These are phyloP conservation scores for Exophiala viscosa DNA, from an alignment of 2,329 filamentous ascomycete species.

Conservation along the genomic window DNA sequence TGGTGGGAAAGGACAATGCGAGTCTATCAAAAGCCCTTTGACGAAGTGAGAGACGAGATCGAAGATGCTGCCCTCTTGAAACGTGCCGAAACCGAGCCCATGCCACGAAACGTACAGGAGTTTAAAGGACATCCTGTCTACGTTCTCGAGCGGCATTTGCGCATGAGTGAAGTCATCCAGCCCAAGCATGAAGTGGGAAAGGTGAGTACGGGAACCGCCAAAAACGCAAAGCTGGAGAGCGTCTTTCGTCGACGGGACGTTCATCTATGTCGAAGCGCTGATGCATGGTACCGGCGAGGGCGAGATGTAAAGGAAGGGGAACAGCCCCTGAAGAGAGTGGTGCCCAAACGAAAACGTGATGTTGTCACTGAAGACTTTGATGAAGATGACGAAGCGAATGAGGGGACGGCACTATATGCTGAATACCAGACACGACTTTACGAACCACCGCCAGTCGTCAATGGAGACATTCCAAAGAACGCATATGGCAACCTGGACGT, in stretches of 20 bases:
- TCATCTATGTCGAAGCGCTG: constrained; percentile 68
- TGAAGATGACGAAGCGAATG: constrained; percentile 42
- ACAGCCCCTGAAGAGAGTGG: constrained; percentile 74
- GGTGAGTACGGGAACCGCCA: constrained; percentile 60
- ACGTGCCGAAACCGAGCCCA: constrained; percentile 70
- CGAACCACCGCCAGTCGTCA: constrained; percentile 67
- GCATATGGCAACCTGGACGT: constrained; percentile 61
- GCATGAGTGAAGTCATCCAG: constrained; percentile 75
- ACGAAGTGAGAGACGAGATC: constrained; percentile 70
- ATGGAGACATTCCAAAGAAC: constrained; percentile 65
- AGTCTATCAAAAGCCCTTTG: constrained; percentile 41
- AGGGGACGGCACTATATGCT: constrained; percentile 59
- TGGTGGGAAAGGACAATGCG: constrained; percentile 54
- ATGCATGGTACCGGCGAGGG: constrained; percentile 88
- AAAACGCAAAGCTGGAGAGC: constrained; percentile 60
- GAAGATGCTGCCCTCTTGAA: constrained; percentile 74
- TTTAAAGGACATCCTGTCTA: constrained; percentile 83
- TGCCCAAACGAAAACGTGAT: constrained; percentile 42
- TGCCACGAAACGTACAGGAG: constrained; percentile 81
- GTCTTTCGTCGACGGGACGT: constrained; percentile 83
- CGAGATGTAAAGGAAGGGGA: constrained; percentile 73
- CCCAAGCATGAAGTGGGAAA: constrained; percentile 72
- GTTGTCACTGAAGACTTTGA: constrained; percentile 35
- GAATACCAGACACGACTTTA: constrained; percentile 66
- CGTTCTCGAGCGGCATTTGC: constrained; percentile 79